Conservation (phyloP, 1,139 yeast species). For the Nadsonia commutata region DNA sequence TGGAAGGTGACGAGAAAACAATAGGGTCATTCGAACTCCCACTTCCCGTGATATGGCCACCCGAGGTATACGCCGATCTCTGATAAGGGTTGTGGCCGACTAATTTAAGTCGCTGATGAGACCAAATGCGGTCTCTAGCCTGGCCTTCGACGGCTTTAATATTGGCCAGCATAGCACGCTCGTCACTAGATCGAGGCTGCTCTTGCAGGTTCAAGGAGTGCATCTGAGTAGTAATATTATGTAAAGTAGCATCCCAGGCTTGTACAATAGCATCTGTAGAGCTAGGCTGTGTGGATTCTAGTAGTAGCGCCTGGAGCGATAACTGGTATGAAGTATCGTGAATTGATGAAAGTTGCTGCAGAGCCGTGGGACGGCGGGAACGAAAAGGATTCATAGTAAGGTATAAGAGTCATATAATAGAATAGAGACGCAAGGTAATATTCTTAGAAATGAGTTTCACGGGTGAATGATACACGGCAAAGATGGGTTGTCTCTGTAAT, state of each 20-base stretch:
- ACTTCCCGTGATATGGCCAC: no score
- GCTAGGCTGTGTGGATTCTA: conserved; percentile 19
- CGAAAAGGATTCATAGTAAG: conserved; percentile 5
- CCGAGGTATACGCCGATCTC: conserved; percentile 4
- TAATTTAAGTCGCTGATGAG: conserved; percentile 16
- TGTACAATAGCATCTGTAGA: conserved; percentile 19
- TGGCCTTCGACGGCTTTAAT: conserved; percentile 24
- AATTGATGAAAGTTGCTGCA: conserved; percentile 16
- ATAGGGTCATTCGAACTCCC: no score
- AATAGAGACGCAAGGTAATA: no score
- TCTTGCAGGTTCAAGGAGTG: conserved; percentile 16
- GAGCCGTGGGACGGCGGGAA: conserved; percentile 2
- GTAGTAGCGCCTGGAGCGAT: conserved; percentile 22
- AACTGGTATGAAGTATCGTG: conserved; percentile 26
- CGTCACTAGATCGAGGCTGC: conserved; percentile 19
- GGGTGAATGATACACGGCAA: no score
- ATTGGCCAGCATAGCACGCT: conserved; percentile 21
- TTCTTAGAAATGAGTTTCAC: no score
- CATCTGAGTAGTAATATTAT: conserved; percentile 17
- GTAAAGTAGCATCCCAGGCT: conserved; percentile 21
- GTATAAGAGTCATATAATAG: no score
- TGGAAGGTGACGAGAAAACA: no score
- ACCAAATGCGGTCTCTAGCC: conserved; percentile 23
- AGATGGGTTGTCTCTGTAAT: no score
- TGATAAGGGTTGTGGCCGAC: conserved; percentile 11